A percentile compares a stretch with the other conserved stretches of the same genome.
phyloP scores from a whole-genome alignment of 345 rosid species.

The Dovyalis caffra region DNA sequence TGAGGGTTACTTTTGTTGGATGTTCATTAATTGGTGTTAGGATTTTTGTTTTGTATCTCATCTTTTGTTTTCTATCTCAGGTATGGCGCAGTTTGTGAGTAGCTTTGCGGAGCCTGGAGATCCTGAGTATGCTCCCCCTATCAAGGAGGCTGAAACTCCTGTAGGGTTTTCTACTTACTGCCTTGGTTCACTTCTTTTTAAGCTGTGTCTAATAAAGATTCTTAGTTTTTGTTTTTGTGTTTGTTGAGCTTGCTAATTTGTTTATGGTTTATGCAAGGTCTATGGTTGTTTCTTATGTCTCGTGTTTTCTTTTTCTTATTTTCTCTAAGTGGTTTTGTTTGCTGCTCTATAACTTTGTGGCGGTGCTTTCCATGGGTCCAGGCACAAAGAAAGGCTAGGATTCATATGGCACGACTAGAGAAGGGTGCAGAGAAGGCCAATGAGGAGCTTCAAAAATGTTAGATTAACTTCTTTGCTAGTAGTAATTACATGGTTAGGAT shows the following conservation, averaged over 20 bases:
- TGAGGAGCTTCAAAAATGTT: slow-evolving; percentile 77
- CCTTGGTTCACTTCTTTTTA: not conserved
- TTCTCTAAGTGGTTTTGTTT: not conserved
- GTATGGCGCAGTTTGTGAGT: slow-evolving; percentile 85
- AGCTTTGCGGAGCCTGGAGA: slow-evolving; percentile 86
- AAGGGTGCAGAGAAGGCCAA: slow-evolving; percentile 85
- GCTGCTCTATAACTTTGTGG: not conserved
- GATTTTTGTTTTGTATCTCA: not conserved
- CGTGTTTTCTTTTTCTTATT: not conserved
- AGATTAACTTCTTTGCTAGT: slow-evolving; percentile 17
- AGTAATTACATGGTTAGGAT: not conserved
- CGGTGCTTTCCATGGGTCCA: slow-evolving; percentile 20
- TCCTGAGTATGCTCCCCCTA: slow-evolving; percentile 87
- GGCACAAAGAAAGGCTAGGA: slow-evolving; percentile 75
- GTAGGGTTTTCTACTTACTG: slow-evolving; percentile 40
- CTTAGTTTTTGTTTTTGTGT: too few relatives aligned
- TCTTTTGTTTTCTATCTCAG: slow-evolving; percentile 27
- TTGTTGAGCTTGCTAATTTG: not conserved
- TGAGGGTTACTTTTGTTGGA: not conserved
- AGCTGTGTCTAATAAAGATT: not conserved
- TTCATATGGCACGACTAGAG: slow-evolving; percentile 71
- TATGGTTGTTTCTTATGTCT: not conserved
- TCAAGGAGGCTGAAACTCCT: slow-evolving; percentile 71
- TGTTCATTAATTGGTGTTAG: not conserved
- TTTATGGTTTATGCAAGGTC: not conserved